phyloP scores from a whole-genome alignment of 2,329 filamentous ascomycete genomes.

The Pleoardoris graminearum region DNA sequence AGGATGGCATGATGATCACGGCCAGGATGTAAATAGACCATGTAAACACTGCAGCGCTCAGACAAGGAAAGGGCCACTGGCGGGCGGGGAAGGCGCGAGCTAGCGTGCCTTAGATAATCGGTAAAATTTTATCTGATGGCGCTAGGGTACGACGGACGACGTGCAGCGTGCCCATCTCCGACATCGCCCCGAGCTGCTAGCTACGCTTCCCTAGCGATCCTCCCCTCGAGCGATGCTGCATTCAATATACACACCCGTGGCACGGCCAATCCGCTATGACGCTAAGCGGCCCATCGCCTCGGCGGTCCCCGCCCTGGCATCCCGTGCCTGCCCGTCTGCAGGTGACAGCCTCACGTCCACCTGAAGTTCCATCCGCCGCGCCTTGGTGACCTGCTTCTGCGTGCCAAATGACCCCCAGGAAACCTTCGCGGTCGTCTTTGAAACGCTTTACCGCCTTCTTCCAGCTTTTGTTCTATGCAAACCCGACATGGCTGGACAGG shows the following conservation, averaged over 20 bases:
- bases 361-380: conserved; percentile 18
- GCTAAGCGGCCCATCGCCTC: conserved; percentile 29
- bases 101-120: conserved; percentile 17
- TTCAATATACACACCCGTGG: conserved; percentile 18
- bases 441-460: conserved; percentile 39
- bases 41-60: conserved; percentile 3
- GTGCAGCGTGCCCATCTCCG: conserved; percentile 17
- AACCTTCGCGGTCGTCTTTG: conserved; percentile 30
- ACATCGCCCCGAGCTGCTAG: conserved; percentile 20
- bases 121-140: conserved; percentile 41
- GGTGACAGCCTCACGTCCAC: conserved; percentile 21
- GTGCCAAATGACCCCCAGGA: conserved; percentile 33
- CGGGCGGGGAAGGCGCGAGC: background rate
- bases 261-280: conserved; percentile 21
- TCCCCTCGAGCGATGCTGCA: conserved; percentile 15
- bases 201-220: conserved; percentile 14
- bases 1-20: conserved; percentile 26
- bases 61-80: background rate
- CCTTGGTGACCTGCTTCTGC: conserved; percentile 13
- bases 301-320: conserved; percentile 22
- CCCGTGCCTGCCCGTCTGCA: conserved; percentile 21
- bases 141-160: conserved; percentile 12
- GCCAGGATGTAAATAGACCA: conserved; percentile 33
- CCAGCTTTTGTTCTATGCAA: conserved; percentile 41
- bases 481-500: conserved; percentile 43